phyloP scores from a whole-genome alignment of 2,329 filamentous ascomycete species.

The Bipolaris gigantea region DNA sequence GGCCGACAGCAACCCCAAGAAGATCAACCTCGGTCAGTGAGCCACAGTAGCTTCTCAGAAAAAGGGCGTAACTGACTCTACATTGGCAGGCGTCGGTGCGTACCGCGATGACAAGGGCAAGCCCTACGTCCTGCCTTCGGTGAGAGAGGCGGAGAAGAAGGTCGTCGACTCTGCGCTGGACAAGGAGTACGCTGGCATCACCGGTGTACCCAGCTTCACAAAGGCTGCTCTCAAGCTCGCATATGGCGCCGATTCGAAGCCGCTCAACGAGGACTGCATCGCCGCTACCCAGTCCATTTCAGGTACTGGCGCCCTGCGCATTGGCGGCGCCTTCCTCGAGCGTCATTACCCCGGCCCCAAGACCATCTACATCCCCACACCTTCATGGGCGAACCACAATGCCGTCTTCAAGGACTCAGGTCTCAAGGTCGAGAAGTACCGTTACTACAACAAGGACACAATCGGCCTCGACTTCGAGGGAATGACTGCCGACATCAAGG shows the following conservation, averaged over 20 bases:
- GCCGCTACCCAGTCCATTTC: constrained; percentile 98
- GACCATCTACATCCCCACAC: constrained; percentile 94
- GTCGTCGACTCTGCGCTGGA: constrained; percentile 76
- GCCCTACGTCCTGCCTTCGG: constrained; percentile 95
- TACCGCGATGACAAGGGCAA: constrained; percentile 99
- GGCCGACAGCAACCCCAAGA: constrained; percentile 87
- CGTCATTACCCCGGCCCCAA: constrained; percentile 90
- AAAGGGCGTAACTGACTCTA: constrained; percentile 24
- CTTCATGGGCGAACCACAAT: constrained; percentile 97
- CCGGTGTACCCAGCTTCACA: constrained; percentile 91
- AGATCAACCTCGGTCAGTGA: constrained; percentile 88
- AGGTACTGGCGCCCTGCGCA: constrained; percentile 91
- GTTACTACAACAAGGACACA: constrained; percentile 99
- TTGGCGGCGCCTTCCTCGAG: constrained; percentile 89
- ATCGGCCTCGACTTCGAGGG: constrained; percentile 98
- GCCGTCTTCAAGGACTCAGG: constrained; percentile 94
- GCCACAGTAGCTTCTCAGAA: background rate
- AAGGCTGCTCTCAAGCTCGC: constrained; percentile 87
- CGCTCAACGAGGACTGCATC: constrained; percentile 72
- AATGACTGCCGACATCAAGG: constrained; percentile 86
- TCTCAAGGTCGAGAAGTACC: constrained; percentile 89
- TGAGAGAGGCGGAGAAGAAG: constrained; percentile 85
- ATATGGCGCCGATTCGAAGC: constrained; percentile 79
- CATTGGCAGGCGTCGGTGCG: constrained; percentile 77
- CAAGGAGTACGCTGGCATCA: constrained; percentile 99